Base-by-base conservation (phyloP, 371 early-diverging fungal genomes). In the Phascolomyces articulosus region DNA sequence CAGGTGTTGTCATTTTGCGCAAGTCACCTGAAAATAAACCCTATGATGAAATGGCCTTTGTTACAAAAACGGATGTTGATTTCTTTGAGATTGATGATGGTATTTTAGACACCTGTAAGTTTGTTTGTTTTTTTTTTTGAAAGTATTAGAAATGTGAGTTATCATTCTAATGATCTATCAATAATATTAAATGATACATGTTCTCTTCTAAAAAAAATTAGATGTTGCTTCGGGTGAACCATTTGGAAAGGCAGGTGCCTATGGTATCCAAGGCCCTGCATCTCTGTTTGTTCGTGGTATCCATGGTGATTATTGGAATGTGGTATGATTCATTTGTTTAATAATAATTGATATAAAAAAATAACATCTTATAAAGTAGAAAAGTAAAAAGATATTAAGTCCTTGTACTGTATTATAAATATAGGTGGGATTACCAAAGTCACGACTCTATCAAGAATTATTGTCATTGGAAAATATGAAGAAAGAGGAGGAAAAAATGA, bases 191-290 rank as follows among this genome's bases (percentile, higher is more conserved):
- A 53, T 18, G 28, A 28, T 3, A 28, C 20, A 26, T 28, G 29
- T 60, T 41, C 23, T 18, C 40, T 47, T 38, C 47, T 59, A 31
- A 71, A 65, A 9, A 34, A 34, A 34, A 9, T 6, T 34, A 83
- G 83, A 83, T 53, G 64, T 83, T 60, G 68, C 62, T 27, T 69
- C 77, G 34, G 77, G 79, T 47, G 80, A 83, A 58, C 75, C 80
- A 26, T 74, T 80, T 67, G 94, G 91, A 68, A 95, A 95, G 80
- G 93, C 95, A 13, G 96, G 95, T 9, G 89, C 84, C 2, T 95
- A 96, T 70, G 96, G 93, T 7, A 91, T 91, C 70, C 96, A 95
- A 80, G 87, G 89, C 13, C 71, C 86, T 20, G 94, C 90, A 10
- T 70, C 91, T 7, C 64, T 90, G 56, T 86, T 96, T 66, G 82